A percentile compares a stretch with the other conserved stretches of the same genome.
These are phyloP conservation scores for Clavispora fructus DNA, from an alignment of 805 yeast species.

Conservation along the genomic window DNA sequence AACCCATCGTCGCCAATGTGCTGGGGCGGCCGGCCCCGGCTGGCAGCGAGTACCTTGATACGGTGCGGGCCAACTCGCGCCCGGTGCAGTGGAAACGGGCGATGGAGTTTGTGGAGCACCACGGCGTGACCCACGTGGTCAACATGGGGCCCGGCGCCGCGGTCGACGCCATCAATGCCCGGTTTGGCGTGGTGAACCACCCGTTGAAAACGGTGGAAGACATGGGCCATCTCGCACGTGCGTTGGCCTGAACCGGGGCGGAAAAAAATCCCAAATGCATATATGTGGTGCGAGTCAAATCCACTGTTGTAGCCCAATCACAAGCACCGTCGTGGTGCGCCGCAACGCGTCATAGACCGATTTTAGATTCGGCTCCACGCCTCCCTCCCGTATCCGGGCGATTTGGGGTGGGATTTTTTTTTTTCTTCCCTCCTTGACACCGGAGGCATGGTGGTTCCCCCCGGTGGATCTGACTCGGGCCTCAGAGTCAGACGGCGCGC, in stretches of 20 bases:
- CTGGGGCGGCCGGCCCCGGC: conserved; percentile 22
- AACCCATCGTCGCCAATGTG: conserved; percentile 36
- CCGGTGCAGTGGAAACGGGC: conserved; percentile 42
- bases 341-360: no score
- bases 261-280: not conserved
- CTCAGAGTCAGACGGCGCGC: conserved; percentile 4
- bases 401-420: no score
- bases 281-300: not conserved
- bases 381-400: not conserved
- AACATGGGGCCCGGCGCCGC: conserved; percentile 39
- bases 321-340: no score
- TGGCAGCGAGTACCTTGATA: conserved; percentile 21
- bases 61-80: conserved; percentile 35
- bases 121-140: conserved; percentile 17
- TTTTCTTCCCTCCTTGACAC: no score
- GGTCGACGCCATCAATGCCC: conserved; percentile 18
- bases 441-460: no score
- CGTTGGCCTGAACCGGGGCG: not conserved
- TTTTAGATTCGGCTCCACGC: not conserved
- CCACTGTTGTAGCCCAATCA: not conserved
- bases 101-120: conserved; percentile 18
- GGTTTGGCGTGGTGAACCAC: conserved; percentile 10
- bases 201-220: conserved; percentile 8
- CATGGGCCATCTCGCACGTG: conserved; percentile 2
- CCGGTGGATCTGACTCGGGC: conserved; percentile 3